Base-by-base conservation (phyloP, 208 protist genomes). In the Trypanosoma grayi region DNA sequence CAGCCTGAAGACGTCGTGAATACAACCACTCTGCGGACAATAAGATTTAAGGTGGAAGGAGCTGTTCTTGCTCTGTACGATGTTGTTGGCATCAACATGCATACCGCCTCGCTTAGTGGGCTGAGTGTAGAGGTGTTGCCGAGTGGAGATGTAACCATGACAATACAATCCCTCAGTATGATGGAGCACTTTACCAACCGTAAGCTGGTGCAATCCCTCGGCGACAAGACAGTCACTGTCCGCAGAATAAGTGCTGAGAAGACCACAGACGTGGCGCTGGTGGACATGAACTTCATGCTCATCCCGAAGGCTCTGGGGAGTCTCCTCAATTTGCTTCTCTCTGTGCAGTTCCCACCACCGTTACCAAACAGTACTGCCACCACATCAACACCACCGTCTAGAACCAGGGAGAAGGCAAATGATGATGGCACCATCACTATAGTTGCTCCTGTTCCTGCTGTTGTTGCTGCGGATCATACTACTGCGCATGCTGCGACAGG, bases 311-410 rank as follows among this genome's bases (percentile, higher is more conserved):
- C 81, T 24, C 63, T 90, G 18, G 87, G 87, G 14, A 75, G 67
- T 16, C 68, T 94, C 2, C 60, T 83, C 13, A 91, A 94, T 67
- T 70, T 76, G 33, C 53, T 94, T 3, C 69, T 94, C 18, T 94
- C 82, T 11, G 55, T 94, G 53, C 66, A 75, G 34, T 56, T 93
- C 22, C 75, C 82, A 36, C 45, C 61, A 18, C 57, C 56, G n/a
- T 14, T 59, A 16, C 16, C 39, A 37, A 13, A 22, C 25, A 9
- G 6, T 37, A 25, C 3, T 20, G 8, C 10, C 14, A 24, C 54
- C 7, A 2, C 5, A 27, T 2, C 2, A 22, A 25, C 25, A 37
- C 4, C 51, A 27, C 6, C 14, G 14, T 22, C 11, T 10, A 28
- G 24, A 7, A 11, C 22, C 44, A 20, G 20, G 16, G 10, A 14